Evolutionary conservation across 140 eudicot species (phyloP), one percentile per base, ranked within the genome.

Genomic region (Bidens hawaiensis): DNA sequence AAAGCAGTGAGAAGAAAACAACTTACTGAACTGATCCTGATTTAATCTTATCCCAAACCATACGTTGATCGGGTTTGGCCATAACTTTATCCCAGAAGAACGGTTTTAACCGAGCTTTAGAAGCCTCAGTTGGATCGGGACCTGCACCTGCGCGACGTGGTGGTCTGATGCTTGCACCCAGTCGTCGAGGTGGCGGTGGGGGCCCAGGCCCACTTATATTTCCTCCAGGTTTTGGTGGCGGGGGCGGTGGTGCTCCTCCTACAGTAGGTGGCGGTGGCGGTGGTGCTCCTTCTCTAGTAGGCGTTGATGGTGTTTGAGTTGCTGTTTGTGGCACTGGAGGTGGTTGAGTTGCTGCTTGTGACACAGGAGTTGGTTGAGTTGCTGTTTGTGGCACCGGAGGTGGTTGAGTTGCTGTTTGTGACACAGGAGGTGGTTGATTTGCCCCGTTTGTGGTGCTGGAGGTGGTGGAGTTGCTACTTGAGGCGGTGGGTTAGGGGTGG

Each of bases 11-110:
- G 64, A 64, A 24, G 17, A 5, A 16, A 72, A 28, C 19, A 24
- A 80, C 96, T 80, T 80, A 93, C 99, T 88, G 95, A 82, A 94
- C 88, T 25, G 99, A 94, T 24, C 99, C 99, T 2, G 97, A 75
- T 69, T 76, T 94, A n/a, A 94, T 81, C 68, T 94, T 89, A 81
- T 94, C 83, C 99, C 99, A 94, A 72, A 94, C 99, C 99, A 94
- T 94, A 47, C 89, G 83, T 55, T 81, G 85, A 64, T 88, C 99
- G 31, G 97, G 90, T 62, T 81, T 83, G 11, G 99, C 95, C 67
- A 76, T 68, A 73, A 94, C 99, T 68, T 94, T 94, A 73, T 94
- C 99, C 99, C 97, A 94, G 72, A 94, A 94, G 86, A 94, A 94
- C 11, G 99, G 99, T 78, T 88, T 94, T 64, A 94, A 72, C 77